phyloP scores from a whole-genome alignment of 1,284 basidiomycete genomes.

The Vanrija pseudolonga region DNA sequence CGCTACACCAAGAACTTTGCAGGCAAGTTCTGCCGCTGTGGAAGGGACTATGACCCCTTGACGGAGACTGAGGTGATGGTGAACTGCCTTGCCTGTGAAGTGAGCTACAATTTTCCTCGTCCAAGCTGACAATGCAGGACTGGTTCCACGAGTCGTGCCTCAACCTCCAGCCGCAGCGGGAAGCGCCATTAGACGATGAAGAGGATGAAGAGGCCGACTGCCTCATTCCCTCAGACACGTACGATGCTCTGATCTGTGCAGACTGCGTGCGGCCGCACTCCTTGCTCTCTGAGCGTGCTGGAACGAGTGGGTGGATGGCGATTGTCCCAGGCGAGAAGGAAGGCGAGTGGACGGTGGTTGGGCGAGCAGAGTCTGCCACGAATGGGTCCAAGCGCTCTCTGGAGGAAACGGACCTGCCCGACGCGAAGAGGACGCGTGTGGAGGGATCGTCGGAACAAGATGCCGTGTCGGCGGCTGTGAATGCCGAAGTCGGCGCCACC shows the following conservation, averaged over 20 bases:
- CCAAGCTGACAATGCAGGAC: slow-evolving; percentile 23
- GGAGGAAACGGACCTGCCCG: slow-evolving; percentile 2
- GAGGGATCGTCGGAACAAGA: neutral
- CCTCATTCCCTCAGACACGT: slow-evolving; percentile 41
- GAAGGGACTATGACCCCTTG: slow-evolving; percentile 45
- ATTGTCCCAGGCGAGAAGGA: slow-evolving; percentile 28
- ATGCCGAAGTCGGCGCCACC: neutral
- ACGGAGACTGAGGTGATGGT: slow-evolving; percentile 48
- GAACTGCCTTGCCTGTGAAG: slow-evolving; percentile 46
- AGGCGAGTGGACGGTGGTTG: slow-evolving; percentile 25
- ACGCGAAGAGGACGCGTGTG: slow-evolving; percentile 7
- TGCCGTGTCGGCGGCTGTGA: too few relatives aligned
- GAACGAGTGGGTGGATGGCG: slow-evolving; percentile 42
- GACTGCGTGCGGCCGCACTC: slow-evolving; percentile 23
- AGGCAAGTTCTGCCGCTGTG: slow-evolving; percentile 48
- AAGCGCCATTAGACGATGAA: slow-evolving; percentile 16
- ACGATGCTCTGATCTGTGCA: slow-evolving; percentile 45
- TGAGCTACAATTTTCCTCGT: slow-evolving; percentile 13
- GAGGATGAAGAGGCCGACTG: slow-evolving; percentile 38
- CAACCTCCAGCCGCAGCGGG: slow-evolving; percentile 27
- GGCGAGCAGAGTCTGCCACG: neutral
- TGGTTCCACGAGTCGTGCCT: slow-evolving; percentile 47
- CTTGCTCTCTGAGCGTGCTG: slow-evolving; percentile 20
- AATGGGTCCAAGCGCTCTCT: slow-evolving; percentile 3
- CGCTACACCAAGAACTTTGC: slow-evolving; percentile 38